Evolutionary conservation across 2,329 filamentous ascomycete species (phyloP).

Genomic region (Phaeosphaeria sp.): DNA sequence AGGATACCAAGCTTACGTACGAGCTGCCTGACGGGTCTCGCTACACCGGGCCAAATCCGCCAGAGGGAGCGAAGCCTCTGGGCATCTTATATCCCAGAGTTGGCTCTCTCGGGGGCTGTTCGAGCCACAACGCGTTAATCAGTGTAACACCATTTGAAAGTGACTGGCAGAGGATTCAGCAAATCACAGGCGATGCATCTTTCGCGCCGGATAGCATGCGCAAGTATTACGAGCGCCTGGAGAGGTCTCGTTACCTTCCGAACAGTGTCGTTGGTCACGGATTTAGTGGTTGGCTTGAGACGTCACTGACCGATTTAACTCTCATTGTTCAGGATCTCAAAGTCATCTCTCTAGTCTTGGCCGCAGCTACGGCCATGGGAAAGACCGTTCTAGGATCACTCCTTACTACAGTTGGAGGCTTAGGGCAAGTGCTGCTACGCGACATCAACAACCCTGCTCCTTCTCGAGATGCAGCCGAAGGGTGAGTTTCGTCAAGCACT

Average conservation of each 20-base stretch:
- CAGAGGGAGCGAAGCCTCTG: conserved; percentile 56
- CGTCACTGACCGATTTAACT: conserved; percentile 56
- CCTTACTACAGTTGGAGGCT: conserved; percentile 51
- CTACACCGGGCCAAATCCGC: conserved; percentile 62
- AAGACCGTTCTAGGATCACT: conserved; percentile 39
- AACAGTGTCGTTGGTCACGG: conserved; percentile 59
- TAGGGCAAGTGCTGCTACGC: conserved; percentile 54
- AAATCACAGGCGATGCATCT: conserved; percentile 64
- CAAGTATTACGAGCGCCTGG: conserved; percentile 60
- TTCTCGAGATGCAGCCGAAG: conserved; percentile 54
- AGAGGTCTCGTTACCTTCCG: conserved; percentile 60
- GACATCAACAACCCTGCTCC: conserved; percentile 59
- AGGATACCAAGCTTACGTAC: conserved; percentile 63
- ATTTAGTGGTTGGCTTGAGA: conserved; percentile 62
- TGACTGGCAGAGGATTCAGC: conserved; percentile 65
- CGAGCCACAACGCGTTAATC: conserved; percentile 66
- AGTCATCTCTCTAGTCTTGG: conserved; percentile 58
- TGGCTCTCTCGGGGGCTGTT: conserved; percentile 62
- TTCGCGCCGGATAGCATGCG: conserved; percentile 68
- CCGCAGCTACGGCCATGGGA: conserved; percentile 59
- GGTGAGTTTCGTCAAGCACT: neutral
- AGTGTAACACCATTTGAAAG: conserved; percentile 62
- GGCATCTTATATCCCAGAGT: conserved; percentile 65
- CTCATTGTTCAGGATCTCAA: conserved; percentile 60
- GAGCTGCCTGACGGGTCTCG: conserved; percentile 23